Conservation (phyloP, 495 filamentous ascomycete genomes). For the Glutinoglossum americanum region DNA sequence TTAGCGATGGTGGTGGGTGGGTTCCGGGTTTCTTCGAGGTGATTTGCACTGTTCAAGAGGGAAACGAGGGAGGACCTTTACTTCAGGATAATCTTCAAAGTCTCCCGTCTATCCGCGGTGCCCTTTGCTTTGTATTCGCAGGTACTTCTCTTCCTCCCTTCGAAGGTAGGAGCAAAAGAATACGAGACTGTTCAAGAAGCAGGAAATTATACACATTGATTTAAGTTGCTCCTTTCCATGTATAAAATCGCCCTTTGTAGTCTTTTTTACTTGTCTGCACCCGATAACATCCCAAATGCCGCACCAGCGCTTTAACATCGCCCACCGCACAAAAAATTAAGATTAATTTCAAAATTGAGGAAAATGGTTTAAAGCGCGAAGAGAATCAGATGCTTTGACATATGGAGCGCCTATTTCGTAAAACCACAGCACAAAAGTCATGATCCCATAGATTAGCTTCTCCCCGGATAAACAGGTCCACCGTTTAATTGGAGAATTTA, state of each 20-base stretch:
- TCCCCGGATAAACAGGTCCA: background rate
- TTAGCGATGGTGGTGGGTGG: no score
- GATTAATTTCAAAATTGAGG: background rate
- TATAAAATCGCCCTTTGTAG: background rate
- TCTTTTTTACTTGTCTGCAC: background rate
- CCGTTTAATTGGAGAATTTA: background rate
- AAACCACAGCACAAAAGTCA: background rate
- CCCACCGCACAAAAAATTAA: background rate
- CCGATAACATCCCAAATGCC: background rate
- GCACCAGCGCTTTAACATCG: background rate
- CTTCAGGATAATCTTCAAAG: background rate
- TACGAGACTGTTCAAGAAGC: background rate
- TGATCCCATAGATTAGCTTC: background rate
- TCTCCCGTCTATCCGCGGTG: background rate
- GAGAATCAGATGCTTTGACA: background rate
- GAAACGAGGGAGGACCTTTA: no score
- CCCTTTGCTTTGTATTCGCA: background rate
- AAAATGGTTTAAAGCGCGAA: background rate
- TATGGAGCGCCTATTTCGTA: background rate
- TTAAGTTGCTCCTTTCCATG: background rate
- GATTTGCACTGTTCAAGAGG: no score
- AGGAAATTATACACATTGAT: background rate
- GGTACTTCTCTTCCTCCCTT: no score
- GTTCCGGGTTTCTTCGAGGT: no score
- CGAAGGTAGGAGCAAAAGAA: background rate